Evolutionary conservation across 805 yeast genomes (phyloP), one percentile per base, ranked within the genome.

Genomic region (Saccharomyces mikatae): DNA sequence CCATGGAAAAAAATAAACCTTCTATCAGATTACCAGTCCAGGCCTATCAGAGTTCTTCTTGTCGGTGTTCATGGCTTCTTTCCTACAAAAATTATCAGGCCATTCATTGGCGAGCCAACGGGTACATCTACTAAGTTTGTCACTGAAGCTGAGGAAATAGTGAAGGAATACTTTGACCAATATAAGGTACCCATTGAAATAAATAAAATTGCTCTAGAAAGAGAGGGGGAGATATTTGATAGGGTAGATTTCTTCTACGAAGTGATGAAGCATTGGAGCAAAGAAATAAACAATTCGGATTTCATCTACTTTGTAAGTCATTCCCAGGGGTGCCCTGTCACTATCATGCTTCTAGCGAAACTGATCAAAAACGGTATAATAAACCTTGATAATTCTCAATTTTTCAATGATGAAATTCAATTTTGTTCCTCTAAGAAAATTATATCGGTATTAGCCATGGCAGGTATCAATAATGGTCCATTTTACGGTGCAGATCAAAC

Each of bases 1-100:
- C 60, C 71, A 1, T 48, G 51, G 1, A 55, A 56, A 4, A 63
- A 57, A 32, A 54, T 68, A 6, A 48, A 53, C 21, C 52, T 54
- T 9, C 29, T 69, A 26, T 58, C 67, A 1, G 51, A 62, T 24
- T 60, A 60, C 11, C 60, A 56, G 4, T 55, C 52, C 17, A 58
- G 56, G 49, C 74, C 81, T 41, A 79, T 80, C 54, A 81, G 83
- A 58, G 87, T 87, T 0, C 77, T 92, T 30, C 86, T 94, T 36
- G 82, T 92, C 55, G 99, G 99, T 0, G 91, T 92, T 1, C 99
- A 92, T 72, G 99, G 99, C 0, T 92, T 91, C 65, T 92, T 94
- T 73, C 99, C 99, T 0, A 87, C 89, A 1, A 81, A 80, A 58
- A 83, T 89, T 77, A 75, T 94, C 9, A 73, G 99, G 51, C 90